Percentiles rank a stretch among this genome's conserved stretches.
phyloP scores from a whole-genome alignment of 306 rosid genomes.

The Vigna nakashimae region DNA sequence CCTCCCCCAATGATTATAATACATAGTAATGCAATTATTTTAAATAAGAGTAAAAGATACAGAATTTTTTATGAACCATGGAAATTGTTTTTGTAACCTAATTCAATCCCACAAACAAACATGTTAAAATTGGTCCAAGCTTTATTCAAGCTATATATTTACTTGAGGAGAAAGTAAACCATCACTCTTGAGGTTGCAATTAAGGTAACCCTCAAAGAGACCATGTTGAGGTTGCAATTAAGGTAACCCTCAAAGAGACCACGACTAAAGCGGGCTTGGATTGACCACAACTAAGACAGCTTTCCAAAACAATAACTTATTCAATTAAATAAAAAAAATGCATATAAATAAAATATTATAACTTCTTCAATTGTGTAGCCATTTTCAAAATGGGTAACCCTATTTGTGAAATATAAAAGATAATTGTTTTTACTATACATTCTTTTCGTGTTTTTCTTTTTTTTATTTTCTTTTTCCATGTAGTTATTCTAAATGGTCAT shows the following conservation, averaged over 20 bases:
- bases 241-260: too few relatives aligned
- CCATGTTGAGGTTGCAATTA: too few relatives aligned
- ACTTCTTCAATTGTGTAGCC: neutral
- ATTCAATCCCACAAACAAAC: neutral
- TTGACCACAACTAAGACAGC: neutral
- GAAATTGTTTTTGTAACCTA: neutral
- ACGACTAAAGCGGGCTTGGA: too few relatives aligned
- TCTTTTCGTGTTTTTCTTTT: neutral
- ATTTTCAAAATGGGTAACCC: slow-evolving; percentile 22
- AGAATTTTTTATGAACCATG: neutral
- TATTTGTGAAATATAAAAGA: neutral
- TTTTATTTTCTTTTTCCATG: neutral
- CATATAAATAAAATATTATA: neutral
- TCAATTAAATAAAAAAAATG: neutral
- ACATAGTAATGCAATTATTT: neutral
- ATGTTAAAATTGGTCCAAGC: too few relatives aligned
- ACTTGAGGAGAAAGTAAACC: too few relatives aligned
- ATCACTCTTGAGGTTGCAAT: too few relatives aligned
- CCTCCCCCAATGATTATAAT: neutral
- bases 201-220: too few relatives aligned
- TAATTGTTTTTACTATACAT: neutral
- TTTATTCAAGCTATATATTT: too few relatives aligned
- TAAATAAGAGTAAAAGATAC: neutral
- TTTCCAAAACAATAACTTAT: neutral
- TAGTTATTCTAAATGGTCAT: neutral